Base-by-base conservation (phyloP, 495 filamentous ascomycete species). In the Chlorociboria aeruginascens region DNA sequence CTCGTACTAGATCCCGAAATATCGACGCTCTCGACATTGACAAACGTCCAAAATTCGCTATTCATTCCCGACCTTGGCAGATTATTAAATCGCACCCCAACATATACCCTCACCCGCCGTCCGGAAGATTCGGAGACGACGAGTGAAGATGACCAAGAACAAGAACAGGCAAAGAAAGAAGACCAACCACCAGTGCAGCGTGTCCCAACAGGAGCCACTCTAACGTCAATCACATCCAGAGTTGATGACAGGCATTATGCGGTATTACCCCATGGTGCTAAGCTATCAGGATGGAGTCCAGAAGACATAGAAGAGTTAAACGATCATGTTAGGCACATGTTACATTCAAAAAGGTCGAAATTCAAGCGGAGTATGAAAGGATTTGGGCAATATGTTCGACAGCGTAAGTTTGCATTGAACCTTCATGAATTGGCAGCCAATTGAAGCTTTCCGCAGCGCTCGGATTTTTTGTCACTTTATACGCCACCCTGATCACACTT, bases 241-340 rank as follows among this genome's bases (percentile, higher is more conserved):
- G 49, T 77, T 17, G 66, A 63, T 33, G 64, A 65, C 25, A 60
- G 61, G 0, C 65, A 67, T 34, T 79, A 77, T 59, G 79, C 79
- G 16, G 71, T 81, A 16, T 63, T 82, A 6, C 79, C 79, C 33
- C 76, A 86, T 30, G 79, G 81, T 9, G 73, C 74, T 10, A 71
- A 68, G 8, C 64, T 90, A 1, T 70, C 81, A 29, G 82, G 77
- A 13, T 90, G 84, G 85, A 73, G 61, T 4, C 68, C 73, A 28
- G 74, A 80, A 41, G 83, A 89, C 45, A 78, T 81, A 55, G 70
- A 71, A 43, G 75, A 84, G 54, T 66, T 89, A 44, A 85, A 90
- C 59, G 84, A 90, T 57, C 79, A 86, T 60, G 85, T 90, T 17
- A 69, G 85, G 33, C 85, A 90, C 51, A 83, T 86, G 77, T 61